Base-by-base conservation (phyloP, 345 rosid species). In the Ceriops decandra region DNA sequence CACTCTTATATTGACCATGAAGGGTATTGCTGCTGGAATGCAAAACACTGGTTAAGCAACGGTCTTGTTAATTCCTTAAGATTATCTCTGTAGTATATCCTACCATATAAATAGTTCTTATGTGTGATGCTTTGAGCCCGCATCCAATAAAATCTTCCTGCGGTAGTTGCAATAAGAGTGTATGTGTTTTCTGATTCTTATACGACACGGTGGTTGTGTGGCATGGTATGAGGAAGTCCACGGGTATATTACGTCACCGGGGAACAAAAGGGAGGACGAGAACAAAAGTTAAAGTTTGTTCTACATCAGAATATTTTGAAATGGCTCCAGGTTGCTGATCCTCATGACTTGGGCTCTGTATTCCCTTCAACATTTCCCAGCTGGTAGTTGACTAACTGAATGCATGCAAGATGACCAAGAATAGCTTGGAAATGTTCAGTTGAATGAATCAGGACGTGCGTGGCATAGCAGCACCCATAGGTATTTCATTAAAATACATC, bases 21-120 rank as follows among this genome's bases (percentile, higher is more conserved):
- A 76, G 75, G 79, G 79, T 22, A 76, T 70, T 47, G 75, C 75
- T 5, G 79, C 75, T 42, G 79, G 79, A 47, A 46, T 76, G 71
- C 79, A 76, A 46, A 76, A 76, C 60, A 76, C 79, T 8, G 79
- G 79, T 56, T 76, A 61, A 64, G 58, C 26, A 26, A 16, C n/a
- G 24, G 31, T 52, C 7, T 5, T 13, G 24, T 22, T 11, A 16
- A n/a, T 53, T 13, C 20, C 27, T 56, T 10, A 1, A 1, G 22
- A 0, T 7, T 57, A 13, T 16, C 20, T 4, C 7, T 17, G 27
- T 15, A 5, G 33, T 31, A 52, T 32, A 60, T 38, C 7, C 6
- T 7, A 22, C 35, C 21, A 17, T 52, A 60, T 31, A 49, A 56
- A 27, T 56, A 21, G 30, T 5, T 56, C 28, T 24, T 24, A 26